phyloP scores from a whole-genome alignment of 306 rosid genomes.

The Medicago ruthenica region DNA sequence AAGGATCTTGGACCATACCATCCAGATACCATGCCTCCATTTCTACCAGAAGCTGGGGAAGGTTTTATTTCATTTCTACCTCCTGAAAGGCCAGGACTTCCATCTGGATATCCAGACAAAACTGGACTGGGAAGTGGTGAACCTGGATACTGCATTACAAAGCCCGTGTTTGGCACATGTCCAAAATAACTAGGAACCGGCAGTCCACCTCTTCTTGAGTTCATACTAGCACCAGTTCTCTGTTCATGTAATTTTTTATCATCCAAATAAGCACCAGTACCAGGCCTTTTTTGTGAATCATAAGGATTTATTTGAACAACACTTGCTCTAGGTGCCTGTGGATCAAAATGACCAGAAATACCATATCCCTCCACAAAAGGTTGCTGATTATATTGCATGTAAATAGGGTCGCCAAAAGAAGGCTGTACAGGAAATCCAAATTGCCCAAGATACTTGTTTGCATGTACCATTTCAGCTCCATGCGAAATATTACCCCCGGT shows the following conservation, averaged over 20 bases:
- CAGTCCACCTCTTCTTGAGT: constrained; percentile 57
- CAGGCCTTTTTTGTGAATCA: constrained; percentile 49
- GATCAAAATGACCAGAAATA: constrained; percentile 45
- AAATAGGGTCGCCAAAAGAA: constrained; percentile 56
- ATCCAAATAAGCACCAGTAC: constrained; percentile 49
- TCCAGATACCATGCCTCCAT: constrained; percentile 52
- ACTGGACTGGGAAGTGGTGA: constrained; percentile 56
- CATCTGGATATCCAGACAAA: constrained; percentile 51
- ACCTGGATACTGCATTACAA: constrained; percentile 50
- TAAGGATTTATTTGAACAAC: constrained; percentile 45
- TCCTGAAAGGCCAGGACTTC: constrained; percentile 49
- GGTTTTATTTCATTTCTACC: constrained; percentile 56
- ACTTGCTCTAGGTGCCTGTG: constrained; percentile 47
- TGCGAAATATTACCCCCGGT: constrained; percentile 54
- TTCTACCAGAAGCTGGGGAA: constrained; percentile 49
- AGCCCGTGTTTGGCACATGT: constrained; percentile 52
- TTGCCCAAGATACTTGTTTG: constrained; percentile 57
- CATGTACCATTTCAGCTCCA: constrained; percentile 55
- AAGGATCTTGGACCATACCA: constrained; percentile 62
- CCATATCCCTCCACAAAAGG: constrained; percentile 55
- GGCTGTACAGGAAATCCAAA: constrained; percentile 54
- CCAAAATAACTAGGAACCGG: constrained; percentile 58
- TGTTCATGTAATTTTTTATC: constrained; percentile 52
- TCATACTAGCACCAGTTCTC: constrained; percentile 49
- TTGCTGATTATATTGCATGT: constrained; percentile 60